Evolutionary conservation across 2,329 filamentous ascomycete genomes (phyloP), one percentile per base, ranked within the genome.

Genomic region (Xylaria sp.): DNA sequence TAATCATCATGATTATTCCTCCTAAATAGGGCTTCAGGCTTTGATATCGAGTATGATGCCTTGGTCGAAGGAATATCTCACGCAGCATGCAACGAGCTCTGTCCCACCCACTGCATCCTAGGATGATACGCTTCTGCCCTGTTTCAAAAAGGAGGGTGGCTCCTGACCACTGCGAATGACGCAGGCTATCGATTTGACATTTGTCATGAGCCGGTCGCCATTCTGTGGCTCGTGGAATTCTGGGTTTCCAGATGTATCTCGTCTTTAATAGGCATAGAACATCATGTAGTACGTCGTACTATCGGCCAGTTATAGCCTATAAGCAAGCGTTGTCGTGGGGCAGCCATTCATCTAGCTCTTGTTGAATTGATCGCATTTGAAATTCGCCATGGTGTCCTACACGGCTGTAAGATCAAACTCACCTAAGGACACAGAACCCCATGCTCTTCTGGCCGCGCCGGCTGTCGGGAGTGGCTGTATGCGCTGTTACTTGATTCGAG

Each of bases 91-190:
- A 67, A 42, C 28, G 31, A 53, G 7, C 46, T n/a, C 44, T 40
- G 26, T 54, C 20, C 42, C 40, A 26, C 49, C 57, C 38, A 44
- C 57, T 46, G 40, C 9, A 38, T 56, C 53, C 53, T 56, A 9
- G 56, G 56, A 59, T 59, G 56, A 59, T 49, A 60, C 42, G 58
- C 44, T 28, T 60, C 28, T 10, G 3, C 31, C 58, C 59, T 44
- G 67, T 69, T 61, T 64, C 67, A 61, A 66, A 58, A 26, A 53
- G 57, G 64, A 64, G 63, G 56, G 59, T 69, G 67, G 46, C 63
- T 54, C 59, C 65, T 54, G 48, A 57, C 31, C 20, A 63, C 31
- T 40, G 46, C 28, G 33, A 49, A 59, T 67, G 49, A 65, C 53
- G 53, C 57, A 60, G 51, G 66, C 49, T 57, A 38, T 44, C 31